Evolutionary conservation across 2,329 filamentous ascomycete genomes (phyloP), one percentile per base, ranked within the genome.

Genomic region (Penicillium thymicola): DNA sequence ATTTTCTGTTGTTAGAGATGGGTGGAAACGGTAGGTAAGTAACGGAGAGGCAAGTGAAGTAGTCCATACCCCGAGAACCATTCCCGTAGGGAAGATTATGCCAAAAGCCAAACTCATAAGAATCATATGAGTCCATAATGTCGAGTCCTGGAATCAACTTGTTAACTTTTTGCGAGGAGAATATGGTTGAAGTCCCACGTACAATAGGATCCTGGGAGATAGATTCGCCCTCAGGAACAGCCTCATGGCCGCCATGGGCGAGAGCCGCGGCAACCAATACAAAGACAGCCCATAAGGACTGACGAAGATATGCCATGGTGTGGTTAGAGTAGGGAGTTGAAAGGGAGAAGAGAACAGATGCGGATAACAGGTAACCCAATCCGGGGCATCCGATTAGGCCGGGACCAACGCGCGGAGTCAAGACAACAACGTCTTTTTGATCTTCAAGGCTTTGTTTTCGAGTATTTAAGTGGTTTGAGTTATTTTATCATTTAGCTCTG

Each of bases 61-160:
- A 18, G 30, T 21, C 48, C 88, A 67, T 84, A 94, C 90, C 57
- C 93, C 93, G 18, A 97, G 80, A 41, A 97, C 92, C 93, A 99
- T 97, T 66, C 94, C 94, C 16, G 90, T 82, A 11, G 94, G 94
- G 69, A 96, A 97, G 57, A 97, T 84, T 65, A 99, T 81, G 59
- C 94, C 94, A 80, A 95, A 97, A 56, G 92, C 86, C 57, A 94
- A 70, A 72, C 87, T 88, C 81, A 96, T 92, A 44, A 96, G 75
- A 58, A 96, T 82, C 69, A 99, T 97, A 76, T 99, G 94, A 65
- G 88, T 82, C 94, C 94, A 99, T 84, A 99, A 76, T 67, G 86
- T 90, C 41, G 87, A 82, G 73, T 97, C 94, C 80, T 84, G 65
- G 14, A 41, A 27, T 28, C 32, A 34, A 34, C 14, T 30, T n/a